Evolutionary conservation across 2,329 filamentous ascomycete species (phyloP), one percentile per base, ranked within the genome.

Genomic region (Sarocladiaceae sp.): DNA sequence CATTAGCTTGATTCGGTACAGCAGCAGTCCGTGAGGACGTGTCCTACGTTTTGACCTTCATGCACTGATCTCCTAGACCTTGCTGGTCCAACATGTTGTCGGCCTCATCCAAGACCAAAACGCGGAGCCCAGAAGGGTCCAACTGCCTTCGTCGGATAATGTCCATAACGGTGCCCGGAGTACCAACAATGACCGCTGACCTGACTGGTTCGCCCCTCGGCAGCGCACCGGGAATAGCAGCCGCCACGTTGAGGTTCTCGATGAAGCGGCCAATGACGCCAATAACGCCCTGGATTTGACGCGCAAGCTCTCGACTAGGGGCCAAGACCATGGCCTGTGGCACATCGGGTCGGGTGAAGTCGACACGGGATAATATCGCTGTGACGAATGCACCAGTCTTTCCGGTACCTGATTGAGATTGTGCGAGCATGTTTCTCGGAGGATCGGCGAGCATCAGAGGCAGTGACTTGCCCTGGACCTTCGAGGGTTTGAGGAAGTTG

Each of bases 71-170:
- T 50, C 94, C 94, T 52, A 99, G 78, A 50, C 94, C 93, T 71
- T 96, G 90, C 70, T 93, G 87, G 65, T 97, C 94, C 55, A 99
- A 76, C 94, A 99, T 99, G 73, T 97, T 97, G 73, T 99, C 94
- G 53, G 94, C 94, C 74, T 99, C 94, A 64, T 99, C 94, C 51
- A 99, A 79, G 52, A 97, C 93, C 55, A 99, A 79, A 8, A 96
- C 81, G 68, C 84, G 89, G 59, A 99, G 76, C 53, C 84, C 72
- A 17, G 79, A 82, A 0, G 83, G 71, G 60, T 96, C 83, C 57
- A 99, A 79, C 63, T 88, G 80, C 58, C 84, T 80, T 61, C 86
- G 84, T 63, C 86, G 86, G 62, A 97, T 86, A 61, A 94, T 78
- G 64, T 97, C 94, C 75, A 88, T 86, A 47, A 94, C 90, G 0